Base-by-base conservation (phyloP, 2,329 filamentous ascomycete species). In the Fusarium scirpi region DNA sequence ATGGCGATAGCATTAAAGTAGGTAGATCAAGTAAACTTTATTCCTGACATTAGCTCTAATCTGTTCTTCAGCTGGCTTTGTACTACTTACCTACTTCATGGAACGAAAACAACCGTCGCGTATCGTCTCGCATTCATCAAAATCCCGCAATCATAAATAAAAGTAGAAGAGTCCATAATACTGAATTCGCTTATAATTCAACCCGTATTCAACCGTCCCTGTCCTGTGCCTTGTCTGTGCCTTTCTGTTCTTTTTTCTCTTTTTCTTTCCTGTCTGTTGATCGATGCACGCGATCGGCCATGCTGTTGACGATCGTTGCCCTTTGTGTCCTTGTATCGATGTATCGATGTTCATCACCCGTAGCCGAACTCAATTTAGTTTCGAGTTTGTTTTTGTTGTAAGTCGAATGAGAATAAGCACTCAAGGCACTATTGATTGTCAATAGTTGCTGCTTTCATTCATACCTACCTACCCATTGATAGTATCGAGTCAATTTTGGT, bases 261-360 rank as follows among this genome's bases (percentile, higher is more conserved):
- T 32, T 55, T 11, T 16, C 11, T 27, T 53, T 40, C 44, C 53
- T 65, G 24, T 41, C 11, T 53, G 48, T 53, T 67, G 58, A 63
- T 67, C 64, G 32, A 59, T 69, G 62, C 51, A 67, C 34, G 62
- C 52, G 67, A 68, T 70, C 62, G 51, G 58, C 45, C 46, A 45
- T 27, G 41, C 30, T 59, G 30, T 16, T 40, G 67, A 48, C 48
- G 67, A 70, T 70, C 67, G 63, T 44, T 70, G 24, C 67, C 67
- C 40, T 18, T 64, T 58, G 18, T n/a, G 27, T 25, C 25, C 46
- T 20, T 47, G 48, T 40, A 53, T 44, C 45, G 18, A 67, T 44
- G 48, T 27, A 52, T 41, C 45, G 16, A 68, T 46, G 67, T 29
- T 13, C 38, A 70, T 70, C 67, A 70, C 58, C 67, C 67, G 67